Conservation (phyloP, 441 rosid species). For the Manihot esculenta region DNA sequence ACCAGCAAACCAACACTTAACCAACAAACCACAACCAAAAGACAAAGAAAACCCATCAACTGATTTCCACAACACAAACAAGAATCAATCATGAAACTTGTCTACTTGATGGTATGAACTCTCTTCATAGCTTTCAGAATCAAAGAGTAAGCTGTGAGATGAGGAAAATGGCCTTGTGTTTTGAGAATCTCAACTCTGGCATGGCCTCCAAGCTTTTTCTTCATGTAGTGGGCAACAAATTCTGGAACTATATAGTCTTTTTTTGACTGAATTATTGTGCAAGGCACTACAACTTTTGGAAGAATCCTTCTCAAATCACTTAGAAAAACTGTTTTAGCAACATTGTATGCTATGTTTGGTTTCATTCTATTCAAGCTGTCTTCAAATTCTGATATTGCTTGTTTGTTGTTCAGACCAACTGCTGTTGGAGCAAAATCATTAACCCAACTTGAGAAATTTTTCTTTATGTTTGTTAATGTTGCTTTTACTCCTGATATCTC, state of each 20-base stretch:
- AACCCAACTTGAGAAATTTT: constrained; percentile 27
- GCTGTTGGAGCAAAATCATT: constrained; percentile 27
- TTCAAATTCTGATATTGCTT: constrained; percentile 22
- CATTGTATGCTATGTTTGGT: constrained; percentile 18
- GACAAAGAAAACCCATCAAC: not conserved
- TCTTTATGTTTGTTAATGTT: constrained; percentile 13
- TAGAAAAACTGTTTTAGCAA: constrained; percentile 26
- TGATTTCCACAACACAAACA: not conserved
- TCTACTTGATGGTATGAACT: constrained; percentile 1
- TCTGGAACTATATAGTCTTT: constrained; percentile 29
- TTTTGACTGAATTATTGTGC: constrained; percentile 34
- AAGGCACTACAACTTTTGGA: constrained; percentile 31
- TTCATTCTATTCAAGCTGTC: constrained; percentile 26
- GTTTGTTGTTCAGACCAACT: constrained; percentile 18
- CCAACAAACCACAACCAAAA: no score
- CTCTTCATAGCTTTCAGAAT: constrained; percentile 27
- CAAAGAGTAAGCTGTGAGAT: constrained; percentile 30
- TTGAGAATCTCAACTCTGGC: constrained; percentile 28
- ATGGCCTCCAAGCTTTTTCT: constrained; percentile 25
- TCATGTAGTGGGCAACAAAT: constrained; percentile 28
- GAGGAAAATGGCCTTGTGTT: constrained; percentile 40
- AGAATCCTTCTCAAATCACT: constrained; percentile 32
- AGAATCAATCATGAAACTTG: not conserved
- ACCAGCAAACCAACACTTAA: not conserved
- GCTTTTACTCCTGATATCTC: constrained; percentile 13